Evolutionary conservation across 176 grass and related monocot species (phyloP).

Genomic region (Carex myosuroides): DNA sequence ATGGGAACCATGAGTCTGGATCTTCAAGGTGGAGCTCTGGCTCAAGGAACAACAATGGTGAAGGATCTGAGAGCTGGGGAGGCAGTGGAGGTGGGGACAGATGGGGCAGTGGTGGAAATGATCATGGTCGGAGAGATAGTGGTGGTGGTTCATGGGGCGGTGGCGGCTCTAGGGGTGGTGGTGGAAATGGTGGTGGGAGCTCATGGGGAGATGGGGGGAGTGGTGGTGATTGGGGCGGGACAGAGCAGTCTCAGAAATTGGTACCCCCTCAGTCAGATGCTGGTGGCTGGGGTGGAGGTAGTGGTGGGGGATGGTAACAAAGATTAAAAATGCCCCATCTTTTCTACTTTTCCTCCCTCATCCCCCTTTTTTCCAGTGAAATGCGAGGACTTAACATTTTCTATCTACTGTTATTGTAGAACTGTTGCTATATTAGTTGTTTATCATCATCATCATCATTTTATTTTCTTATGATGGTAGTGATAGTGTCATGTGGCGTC

Average conservation of each 20-base stretch:
- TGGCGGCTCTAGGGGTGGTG: not conserved
- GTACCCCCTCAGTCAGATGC: conserved; percentile 39
- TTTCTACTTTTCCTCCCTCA: not conserved
- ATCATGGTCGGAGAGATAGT: conserved; percentile 30
- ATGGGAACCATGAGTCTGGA: conserved; percentile 23
- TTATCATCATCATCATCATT: not conserved
- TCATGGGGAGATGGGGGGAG: conserved; percentile 14
- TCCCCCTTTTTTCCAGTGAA: not conserved
- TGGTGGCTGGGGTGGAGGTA: conserved; percentile 24
- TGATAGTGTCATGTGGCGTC: not conserved
- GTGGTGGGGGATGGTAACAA: conserved; percentile 32
- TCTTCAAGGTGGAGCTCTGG: conserved; percentile 29
- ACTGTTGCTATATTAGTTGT: not conserved
- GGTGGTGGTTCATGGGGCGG: conserved; percentile 23
- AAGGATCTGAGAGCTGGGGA: conserved; percentile 1
- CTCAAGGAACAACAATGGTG: conserved; percentile 30
- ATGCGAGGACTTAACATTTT: not conserved
- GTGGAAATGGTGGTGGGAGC: conserved; percentile 13
- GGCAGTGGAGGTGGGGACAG: conserved; percentile 22
- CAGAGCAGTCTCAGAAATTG: conserved; percentile 29
- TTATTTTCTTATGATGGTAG: not conserved
- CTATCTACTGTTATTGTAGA: not conserved
- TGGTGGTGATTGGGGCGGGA: conserved; percentile 27
- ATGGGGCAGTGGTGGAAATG: conserved; percentile 22
- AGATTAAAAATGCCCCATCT: not conserved